Base-by-base conservation (phyloP, 2,329 filamentous ascomycete species). In the Bretziella fagacearum region DNA sequence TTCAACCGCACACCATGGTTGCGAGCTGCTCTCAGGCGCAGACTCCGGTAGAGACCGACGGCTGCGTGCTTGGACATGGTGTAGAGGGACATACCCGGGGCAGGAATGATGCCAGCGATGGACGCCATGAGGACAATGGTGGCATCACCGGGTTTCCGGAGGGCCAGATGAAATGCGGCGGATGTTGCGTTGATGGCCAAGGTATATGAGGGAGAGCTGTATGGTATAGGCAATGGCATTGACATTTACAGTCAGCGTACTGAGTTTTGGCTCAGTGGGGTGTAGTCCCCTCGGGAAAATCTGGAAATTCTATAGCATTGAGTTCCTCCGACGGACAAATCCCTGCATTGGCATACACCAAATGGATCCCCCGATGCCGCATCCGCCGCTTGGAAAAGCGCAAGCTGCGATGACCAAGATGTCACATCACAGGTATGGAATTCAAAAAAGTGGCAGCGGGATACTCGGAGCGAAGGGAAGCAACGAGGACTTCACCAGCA, bases 321-420 rank as follows among this genome's bases (percentile, higher is more conserved):
- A 57, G 55, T 1, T 17, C 56, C 53, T 37, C 48, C 48, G n/a
- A 54, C 50, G 26, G 58, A 50, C 46, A 67, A 64, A 81, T 71
- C 40, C 79, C 79, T 0, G 79, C 79, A 56, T 80, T 81, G 51
- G 77, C 75, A 39, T 81, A 73, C 3, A 81, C 76, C 17, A 68
- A 63, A 58, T 81, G 75, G 52, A 81, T 69, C 10, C 68, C 67
- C 13, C 68, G 66, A 67, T 66, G 63, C 62, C 30, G 66, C 62
- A 15, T 44, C 42, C 2, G 76, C 76, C 46, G 67, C 60, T 37
- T 72, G 70, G 65, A 83, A 84, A 46, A 82, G 65, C 23, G 67
- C 62, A 39, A 76, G 71, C 56, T 82, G 78, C 4, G 70, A 73
- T 36, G 73, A 62, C 75, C 77, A 83, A 52, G 70, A 65, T 1